Evolutionary conservation across 768 basidiomycete species (phyloP), one percentile per base, ranked within the genome.

Genomic region (Cystofilobasidium bisporidii): DNA sequence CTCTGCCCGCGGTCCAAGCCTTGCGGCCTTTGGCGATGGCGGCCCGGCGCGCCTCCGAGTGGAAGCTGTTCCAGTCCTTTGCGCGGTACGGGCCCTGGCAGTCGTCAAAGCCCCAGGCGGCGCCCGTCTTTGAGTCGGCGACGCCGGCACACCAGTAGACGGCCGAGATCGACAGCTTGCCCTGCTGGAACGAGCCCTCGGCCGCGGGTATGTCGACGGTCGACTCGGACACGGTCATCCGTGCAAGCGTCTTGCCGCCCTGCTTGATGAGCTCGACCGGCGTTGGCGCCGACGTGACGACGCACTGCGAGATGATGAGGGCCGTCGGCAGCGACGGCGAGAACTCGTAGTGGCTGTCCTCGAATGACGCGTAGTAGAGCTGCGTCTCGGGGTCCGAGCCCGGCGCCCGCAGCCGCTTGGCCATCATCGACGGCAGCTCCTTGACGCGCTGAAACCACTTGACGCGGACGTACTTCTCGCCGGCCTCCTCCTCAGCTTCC

Each of bases 401-500:
- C 2, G 38, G 15, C 45, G 36, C 33, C 43, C 43, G 24, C 17
- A 69, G 30, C 26, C 59, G 43, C n/a, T 20, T 28, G 12, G 45
- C 28, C 63, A 69, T 64, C 56, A 61, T 41, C n/a, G 38, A 38
- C 22, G 68, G 68, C 0, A 64, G 33, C 50, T 69, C 68, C n/a
- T 59, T 64, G 45, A 69, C 50, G 22, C 68, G 56, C 48, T 64
- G 68, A n/a, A 69, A 69, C 68, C 68, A 69, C 68, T 69, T 69
- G 43, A 69, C 47, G 22, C 63, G 32, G 22, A 69, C 62, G 47
- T 59, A 69, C 57, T 53, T 62, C 28, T 56, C 53, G 14, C 66
- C 70, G 71, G 50, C 76, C 65, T 63, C 77, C 67, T 68, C 78
- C 60, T 66, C 79, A 71, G 66, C 67, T 30, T 53, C 71, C 47